These are phyloP conservation scores for Trametes cubensis DNA, from an alignment of 768 basidiomycete genomes.

Conservation along the genomic window DNA sequence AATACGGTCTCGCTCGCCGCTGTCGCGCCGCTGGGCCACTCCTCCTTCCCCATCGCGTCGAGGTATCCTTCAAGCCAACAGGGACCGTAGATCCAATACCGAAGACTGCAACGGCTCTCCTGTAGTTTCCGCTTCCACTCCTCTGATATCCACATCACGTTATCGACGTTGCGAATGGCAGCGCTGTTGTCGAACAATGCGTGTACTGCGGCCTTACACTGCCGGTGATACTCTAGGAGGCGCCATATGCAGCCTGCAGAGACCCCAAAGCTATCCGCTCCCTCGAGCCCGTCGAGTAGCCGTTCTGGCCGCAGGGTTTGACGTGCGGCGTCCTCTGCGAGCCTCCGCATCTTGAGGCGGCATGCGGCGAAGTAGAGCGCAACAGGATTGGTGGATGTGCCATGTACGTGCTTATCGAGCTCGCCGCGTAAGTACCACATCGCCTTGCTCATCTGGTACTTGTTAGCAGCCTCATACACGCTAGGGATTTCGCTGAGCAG, in stretches of 20 bases:
- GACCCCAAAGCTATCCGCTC: not conserved
- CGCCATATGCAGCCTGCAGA: conserved; percentile 9
- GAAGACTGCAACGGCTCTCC: not conserved
- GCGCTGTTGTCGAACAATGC: not conserved
- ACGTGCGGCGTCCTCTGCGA: conserved; percentile 5
- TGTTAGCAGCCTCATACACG: conserved; percentile 10
- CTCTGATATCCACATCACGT: not conserved
- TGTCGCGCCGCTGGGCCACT: not conserved
- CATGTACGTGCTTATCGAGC: not conserved
- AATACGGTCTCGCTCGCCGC: not conserved
- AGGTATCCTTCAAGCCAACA: not conserved
- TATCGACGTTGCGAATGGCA: too few relatives aligned
- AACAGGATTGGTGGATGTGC: not conserved
- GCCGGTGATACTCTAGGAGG: conserved; percentile 11
- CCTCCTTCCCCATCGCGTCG: not conserved
- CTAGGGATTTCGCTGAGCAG: too few relatives aligned
- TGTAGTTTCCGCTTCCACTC: conserved; percentile 8
- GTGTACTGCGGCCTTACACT: not conserved
- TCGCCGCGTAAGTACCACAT: not conserved
- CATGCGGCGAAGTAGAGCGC: conserved; percentile 13
- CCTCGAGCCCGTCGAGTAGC: not conserved
- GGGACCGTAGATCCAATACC: too few relatives aligned
- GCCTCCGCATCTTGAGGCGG: not conserved
- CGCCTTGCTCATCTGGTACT: conserved; percentile 14
- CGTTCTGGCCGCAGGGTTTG: not conserved